These are phyloP conservation scores for Plasmodium fragile DNA, from an alignment of 169 alveolate genomes.

Conservation along the genomic window DNA sequence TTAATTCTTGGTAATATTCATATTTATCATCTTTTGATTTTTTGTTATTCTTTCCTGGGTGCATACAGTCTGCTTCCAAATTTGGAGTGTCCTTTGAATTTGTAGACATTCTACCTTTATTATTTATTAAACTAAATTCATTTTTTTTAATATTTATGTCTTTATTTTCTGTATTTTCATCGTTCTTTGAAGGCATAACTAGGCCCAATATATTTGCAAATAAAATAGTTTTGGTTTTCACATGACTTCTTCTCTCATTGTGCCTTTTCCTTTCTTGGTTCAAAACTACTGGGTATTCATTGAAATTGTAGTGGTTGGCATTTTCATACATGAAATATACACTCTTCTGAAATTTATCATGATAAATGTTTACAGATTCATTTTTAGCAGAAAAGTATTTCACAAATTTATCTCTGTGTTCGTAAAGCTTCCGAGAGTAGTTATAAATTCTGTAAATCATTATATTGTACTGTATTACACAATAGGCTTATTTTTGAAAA, in stretches of 20 bases:
- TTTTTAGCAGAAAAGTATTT: slow-evolving; percentile 37
- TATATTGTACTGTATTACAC: slow-evolving; percentile 27
- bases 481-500: not conserved
- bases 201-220: slow-evolving; percentile 54
- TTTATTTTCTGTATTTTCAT: slow-evolving; percentile 47
- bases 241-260: slow-evolving; percentile 26
- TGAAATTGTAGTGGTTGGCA: slow-evolving; percentile 25
- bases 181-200: slow-evolving; percentile 23
- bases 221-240: slow-evolving; percentile 15
- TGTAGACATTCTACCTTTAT: slow-evolving; percentile 4
- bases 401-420: slow-evolving; percentile 46
- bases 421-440: slow-evolving; percentile 43
- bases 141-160: slow-evolving; percentile 31
- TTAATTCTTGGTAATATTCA: slow-evolving; percentile 76
- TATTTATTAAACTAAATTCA: slow-evolving; percentile 48
- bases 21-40: slow-evolving; percentile 56
- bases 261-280: slow-evolving; percentile 7
- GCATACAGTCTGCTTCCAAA: not conserved
- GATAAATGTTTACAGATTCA: slow-evolving; percentile 35
- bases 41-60: slow-evolving; percentile 1
- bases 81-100: slow-evolving; percentile 12
- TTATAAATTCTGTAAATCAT: slow-evolving; percentile 62
- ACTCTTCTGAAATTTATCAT: slow-evolving; percentile 23
- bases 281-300: slow-evolving; percentile 33
- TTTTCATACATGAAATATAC: slow-evolving; percentile 19